Percentiles rank a stretch among this genome's conserved stretches.
Conservation (phyloP, 140 eudicot species). For the Anethum foeniculum region DNA sequence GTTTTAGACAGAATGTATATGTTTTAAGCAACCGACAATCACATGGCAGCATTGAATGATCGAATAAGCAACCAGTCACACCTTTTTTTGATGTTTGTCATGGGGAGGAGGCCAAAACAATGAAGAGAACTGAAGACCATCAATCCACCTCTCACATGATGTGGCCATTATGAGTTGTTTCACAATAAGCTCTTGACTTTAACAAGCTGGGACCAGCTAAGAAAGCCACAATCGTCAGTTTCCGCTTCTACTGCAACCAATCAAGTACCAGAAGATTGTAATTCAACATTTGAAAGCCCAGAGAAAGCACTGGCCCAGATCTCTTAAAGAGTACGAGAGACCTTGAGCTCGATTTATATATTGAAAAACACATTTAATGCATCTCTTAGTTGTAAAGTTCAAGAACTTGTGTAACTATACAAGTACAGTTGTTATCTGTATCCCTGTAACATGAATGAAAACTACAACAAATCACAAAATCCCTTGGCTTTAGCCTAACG, state of each 20-base stretch:
- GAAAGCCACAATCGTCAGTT: constrained; percentile 21
- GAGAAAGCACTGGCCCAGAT: constrained; percentile 18
- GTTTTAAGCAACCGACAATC: not conserved
- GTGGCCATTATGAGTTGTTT: constrained; percentile 39
- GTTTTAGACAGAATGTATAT: not conserved
- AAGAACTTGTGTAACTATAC: not conserved
- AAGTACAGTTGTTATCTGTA: constrained; percentile 8
- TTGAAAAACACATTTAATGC: constrained; percentile 21
- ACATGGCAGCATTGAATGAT: not conserved
- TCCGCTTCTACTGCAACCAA: constrained; percentile 50
- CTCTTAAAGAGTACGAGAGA: constrained; percentile 26
- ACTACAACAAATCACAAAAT: constrained; percentile 7
- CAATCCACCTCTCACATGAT: constrained; percentile 75
- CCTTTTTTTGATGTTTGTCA: constrained; percentile 65
- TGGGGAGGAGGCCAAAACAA: constrained; percentile 88
- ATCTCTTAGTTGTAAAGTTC: constrained; percentile 22
- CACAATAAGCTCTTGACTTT: constrained; percentile 17
- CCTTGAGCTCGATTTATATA: constrained; percentile 22
- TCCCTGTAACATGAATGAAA: constrained; percentile 29
- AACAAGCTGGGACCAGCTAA: constrained; percentile 22
- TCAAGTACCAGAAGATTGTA: constrained; percentile 62
- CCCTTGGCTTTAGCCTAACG: not conserved
- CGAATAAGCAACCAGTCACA: constrained; percentile 9
- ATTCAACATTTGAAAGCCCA: constrained; percentile 53
- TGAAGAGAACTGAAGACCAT: constrained; percentile 78